A percentile compares a stretch with the other conserved stretches of the same genome.
phyloP scores from a whole-genome alignment of 768 basidiomycete species.

The Boletus vermiculosoides region DNA sequence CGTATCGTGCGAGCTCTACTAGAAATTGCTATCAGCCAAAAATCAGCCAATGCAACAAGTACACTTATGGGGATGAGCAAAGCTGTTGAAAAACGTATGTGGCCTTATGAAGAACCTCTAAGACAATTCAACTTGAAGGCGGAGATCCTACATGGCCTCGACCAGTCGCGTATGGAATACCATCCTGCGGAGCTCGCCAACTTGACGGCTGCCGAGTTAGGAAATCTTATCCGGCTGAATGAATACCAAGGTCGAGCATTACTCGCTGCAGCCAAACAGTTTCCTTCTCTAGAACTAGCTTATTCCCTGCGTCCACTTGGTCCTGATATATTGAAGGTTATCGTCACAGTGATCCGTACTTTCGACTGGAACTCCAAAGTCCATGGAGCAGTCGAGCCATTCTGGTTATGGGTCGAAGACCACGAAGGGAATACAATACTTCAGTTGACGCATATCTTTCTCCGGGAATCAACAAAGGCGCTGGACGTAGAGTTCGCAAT shows the following conservation, averaged over 20 bases:
- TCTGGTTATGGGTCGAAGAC: conserved; percentile 97
- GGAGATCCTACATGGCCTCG: conserved; percentile 76
- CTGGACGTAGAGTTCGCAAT: conserved; percentile 79
- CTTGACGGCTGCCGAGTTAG: conserved; percentile 67
- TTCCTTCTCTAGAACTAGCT: conserved; percentile 69
- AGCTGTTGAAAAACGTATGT: conserved; percentile 86
- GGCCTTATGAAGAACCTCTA: conserved; percentile 94
- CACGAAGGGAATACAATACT: conserved; percentile 76
- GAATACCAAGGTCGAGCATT: conserved; percentile 80
- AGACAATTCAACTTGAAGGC: conserved; percentile 74
- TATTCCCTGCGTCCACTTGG: conserved; percentile 79
- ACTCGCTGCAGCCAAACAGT: conserved; percentile 75
- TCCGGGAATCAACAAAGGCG: conserved; percentile 61
- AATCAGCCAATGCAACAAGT: conserved; percentile 81
- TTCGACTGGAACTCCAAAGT: conserved; percentile 81
- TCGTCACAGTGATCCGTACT: conserved; percentile 55
- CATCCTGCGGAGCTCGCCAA: conserved; percentile 68
- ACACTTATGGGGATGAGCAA: conserved; percentile 91
- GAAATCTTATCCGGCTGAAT: conserved; percentile 81
- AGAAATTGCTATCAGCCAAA: conserved; percentile 90
- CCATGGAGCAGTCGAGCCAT: conserved; percentile 79
- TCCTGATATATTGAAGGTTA: conserved; percentile 78
- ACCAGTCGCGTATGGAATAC: conserved; percentile 80
- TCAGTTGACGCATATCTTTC: conserved; percentile 69
- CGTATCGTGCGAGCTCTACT: conserved; percentile 93